Evolutionary conservation across 257 asterid species (phyloP), one percentile per base, ranked within the genome.

Genomic region (Plectranthus barbatus): DNA sequence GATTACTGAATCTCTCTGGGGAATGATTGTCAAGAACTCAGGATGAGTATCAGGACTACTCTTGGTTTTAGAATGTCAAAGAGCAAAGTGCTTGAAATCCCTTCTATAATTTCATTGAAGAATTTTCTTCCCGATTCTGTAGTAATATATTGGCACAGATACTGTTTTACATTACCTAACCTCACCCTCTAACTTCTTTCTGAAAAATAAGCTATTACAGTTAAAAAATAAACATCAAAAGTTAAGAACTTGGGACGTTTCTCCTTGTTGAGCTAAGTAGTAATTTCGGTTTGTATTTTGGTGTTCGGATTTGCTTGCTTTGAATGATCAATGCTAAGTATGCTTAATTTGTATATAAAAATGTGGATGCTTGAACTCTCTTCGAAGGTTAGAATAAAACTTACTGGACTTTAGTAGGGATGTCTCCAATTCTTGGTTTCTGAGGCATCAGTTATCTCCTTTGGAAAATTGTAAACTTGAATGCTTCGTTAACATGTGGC

Each of bases 271-370:
- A 24, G 33, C 62, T 24, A 29, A 39, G 24, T 14, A 45, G 41
- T 8, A 44, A 18, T 33, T 45, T 6, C 13, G 49, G 39, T 29
- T 60, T 17, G 12, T n/a, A 0, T 39, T 26, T 37, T n/a, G 52
- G 50, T 39, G 12, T 39, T 60, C 67, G 26, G 42, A 18, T 69
- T 39, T 17, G 62, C 26, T 29, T 69, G 64, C 58, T 54, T 62
- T 53, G 33, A 26, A 53, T 14, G 17, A 31, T 13, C 59, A 24
- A 9, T 48, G 63, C 31, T 37, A 23, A 68, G 39, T 53, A 37
- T 8, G 14, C 59, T 34, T 26, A 15, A 8, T 42, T 36, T 61
- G 10, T 37, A 40, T 42, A 26, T 4, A 6, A 29, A 10, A 36
- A 37, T 6, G 8, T 11, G 29, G 40, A 46, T 46, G 26, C 15